Percentiles rank a stretch among this genome's conserved stretches.
These are phyloP conservation scores for Pleurotus ostreatus DNA, from an alignment of 768 basidiomycete species.

Conservation along the genomic window DNA sequence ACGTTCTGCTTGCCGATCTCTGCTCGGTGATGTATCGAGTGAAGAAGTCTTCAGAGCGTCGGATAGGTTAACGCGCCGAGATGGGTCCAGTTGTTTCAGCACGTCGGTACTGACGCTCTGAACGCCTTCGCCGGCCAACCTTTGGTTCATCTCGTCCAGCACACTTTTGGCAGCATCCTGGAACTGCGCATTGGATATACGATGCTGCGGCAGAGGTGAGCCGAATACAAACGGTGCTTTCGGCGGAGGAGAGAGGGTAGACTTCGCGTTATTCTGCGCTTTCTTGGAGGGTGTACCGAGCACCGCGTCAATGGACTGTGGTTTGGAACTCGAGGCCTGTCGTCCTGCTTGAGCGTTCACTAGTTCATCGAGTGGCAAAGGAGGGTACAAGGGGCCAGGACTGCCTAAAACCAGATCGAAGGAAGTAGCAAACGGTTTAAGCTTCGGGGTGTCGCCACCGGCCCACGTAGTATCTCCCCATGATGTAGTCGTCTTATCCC, in stretches of 20 bases:
- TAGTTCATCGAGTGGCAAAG: conserved; percentile 29
- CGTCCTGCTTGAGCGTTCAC: not conserved
- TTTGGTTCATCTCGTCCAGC: conserved; percentile 78
- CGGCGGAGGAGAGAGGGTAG: conserved; percentile 14
- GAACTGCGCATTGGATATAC: conserved; percentile 64
- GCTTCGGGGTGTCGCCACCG: conserved; percentile 48
- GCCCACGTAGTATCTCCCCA: conserved; percentile 13
- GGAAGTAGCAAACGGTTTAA: conserved; percentile 60
- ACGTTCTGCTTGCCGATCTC: not conserved
- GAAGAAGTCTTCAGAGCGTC: conserved; percentile 23
- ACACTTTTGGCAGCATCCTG: conserved; percentile 62
- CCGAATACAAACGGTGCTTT: conserved; percentile 70
- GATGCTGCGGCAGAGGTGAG: conserved; percentile 64
- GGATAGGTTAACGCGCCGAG: not conserved
- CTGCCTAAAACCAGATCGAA: conserved; percentile 67
- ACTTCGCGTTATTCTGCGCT: conserved; percentile 15
- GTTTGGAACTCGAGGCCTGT: not conserved
- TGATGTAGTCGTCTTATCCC: conserved; percentile 17
- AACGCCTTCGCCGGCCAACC: conserved; percentile 56
- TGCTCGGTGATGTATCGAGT: conserved; percentile 15
- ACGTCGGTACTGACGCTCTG: conserved; percentile 25
- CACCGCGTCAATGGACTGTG: conserved; percentile 4
- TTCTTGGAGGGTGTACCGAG: conserved; percentile 10
- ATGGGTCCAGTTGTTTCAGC: not conserved
- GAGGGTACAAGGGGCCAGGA: conserved; percentile 39